Conservation (phyloP, 148 eudicot genomes). For the Rhododendron simsii region DNA sequence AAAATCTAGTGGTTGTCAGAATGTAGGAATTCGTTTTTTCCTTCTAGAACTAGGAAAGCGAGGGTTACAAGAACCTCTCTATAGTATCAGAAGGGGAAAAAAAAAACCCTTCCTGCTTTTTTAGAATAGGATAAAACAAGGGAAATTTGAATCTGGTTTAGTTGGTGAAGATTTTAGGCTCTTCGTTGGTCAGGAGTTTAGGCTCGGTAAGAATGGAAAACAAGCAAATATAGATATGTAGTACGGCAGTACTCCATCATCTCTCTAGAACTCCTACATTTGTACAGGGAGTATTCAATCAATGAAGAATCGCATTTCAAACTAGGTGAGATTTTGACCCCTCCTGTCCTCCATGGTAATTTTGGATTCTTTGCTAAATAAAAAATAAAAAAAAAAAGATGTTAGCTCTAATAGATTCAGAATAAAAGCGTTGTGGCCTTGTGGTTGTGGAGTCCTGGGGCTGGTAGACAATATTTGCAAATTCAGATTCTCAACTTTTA, state of each 20-base stretch:
- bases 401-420: background rate
- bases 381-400: too few relatives aligned
- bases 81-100: background rate
- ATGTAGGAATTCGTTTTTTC: too few relatives aligned
- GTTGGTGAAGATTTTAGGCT: background rate
- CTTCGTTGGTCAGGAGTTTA: background rate
- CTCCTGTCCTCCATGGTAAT: too few relatives aligned
- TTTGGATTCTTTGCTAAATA: too few relatives aligned
- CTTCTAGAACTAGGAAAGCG: too few relatives aligned
- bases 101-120: background rate
- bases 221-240: too few relatives aligned
- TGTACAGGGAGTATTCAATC: too few relatives aligned
- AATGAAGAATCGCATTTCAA: background rate
- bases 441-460: background rate
- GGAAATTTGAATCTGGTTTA: background rate
- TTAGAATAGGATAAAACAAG: background rate
- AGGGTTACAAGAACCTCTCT: background rate
- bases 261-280: too few relatives aligned
- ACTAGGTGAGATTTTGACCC: background rate
- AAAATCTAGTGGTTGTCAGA: too few relatives aligned
- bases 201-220: background rate
- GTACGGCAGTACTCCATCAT: too few relatives aligned
- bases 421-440: background rate
- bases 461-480: background rate
- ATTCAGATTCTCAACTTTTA: conserved; percentile 8